These are phyloP conservation scores for Arabis hirsuta DNA, from an alignment of 345 rosid genomes.

Conservation along the genomic window DNA sequence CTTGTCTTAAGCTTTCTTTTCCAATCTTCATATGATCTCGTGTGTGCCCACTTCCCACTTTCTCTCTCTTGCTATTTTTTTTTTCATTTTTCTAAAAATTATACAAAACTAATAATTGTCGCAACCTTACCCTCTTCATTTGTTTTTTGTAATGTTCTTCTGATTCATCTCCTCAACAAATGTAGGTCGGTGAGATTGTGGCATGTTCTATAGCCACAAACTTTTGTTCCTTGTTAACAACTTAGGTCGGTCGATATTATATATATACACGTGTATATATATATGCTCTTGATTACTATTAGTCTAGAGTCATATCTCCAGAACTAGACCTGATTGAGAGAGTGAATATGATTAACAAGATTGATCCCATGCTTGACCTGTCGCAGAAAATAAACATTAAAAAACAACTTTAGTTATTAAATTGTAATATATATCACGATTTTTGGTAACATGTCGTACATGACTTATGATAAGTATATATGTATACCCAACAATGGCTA, in stretches of 20 bases:
- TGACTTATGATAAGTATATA: neutral
- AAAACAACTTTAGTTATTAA: constrained; percentile 17
- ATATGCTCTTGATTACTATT: constrained; percentile 21
- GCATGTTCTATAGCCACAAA: constrained; percentile 25
- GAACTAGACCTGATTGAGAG: constrained; percentile 53
- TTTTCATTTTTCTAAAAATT: neutral
- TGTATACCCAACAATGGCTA: neutral
- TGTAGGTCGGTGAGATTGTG: constrained; percentile 27
- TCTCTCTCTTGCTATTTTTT: constrained; percentile 27
- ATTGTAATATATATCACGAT: neutral
- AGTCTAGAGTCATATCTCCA: constrained; percentile 51
- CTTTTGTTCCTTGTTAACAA: too few species aligned
- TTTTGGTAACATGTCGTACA: constrained; percentile 6
- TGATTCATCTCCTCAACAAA: constrained; percentile 39
- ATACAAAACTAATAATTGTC: constrained; percentile 16
- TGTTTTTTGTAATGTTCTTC: constrained; percentile 23
- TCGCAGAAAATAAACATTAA: constrained; percentile 17
- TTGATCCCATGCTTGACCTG: constrained; percentile 97
- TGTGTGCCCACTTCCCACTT: constrained; percentile 40
- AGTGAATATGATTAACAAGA: constrained; percentile 89
- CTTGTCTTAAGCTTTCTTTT: constrained; percentile 41
- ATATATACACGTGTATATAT: constrained; percentile 9
- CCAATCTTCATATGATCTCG: constrained; percentile 47
- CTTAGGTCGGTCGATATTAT: constrained; percentile 32
- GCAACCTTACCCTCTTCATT: constrained; percentile 31